phyloP scores from a whole-genome alignment of 2,329 filamentous ascomycete species.

The Fusarium sp. region DNA sequence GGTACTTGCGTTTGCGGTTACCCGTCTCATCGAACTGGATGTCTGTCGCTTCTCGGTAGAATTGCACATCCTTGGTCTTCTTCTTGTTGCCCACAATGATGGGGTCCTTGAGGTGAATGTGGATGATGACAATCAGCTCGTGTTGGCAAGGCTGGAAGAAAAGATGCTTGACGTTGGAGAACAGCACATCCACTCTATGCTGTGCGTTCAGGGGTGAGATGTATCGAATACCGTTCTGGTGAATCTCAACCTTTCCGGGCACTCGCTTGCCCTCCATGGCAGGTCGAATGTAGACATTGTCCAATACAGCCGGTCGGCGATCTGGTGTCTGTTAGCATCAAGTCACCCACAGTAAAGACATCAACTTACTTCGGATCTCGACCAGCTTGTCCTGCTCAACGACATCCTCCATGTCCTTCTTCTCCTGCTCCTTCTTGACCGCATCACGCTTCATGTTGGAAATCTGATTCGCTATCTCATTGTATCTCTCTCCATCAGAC shows the following conservation, averaged over 20 bases:
- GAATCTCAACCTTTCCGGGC: slow-evolving; percentile 94
- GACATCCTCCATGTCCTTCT: slow-evolving; percentile 99
- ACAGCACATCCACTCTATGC: slow-evolving; percentile 91
- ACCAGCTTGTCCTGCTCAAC: slow-evolving; percentile 98
- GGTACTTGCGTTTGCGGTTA: slow-evolving; percentile 96
- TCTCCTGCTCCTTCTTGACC: slow-evolving; percentile 93
- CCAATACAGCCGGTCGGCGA: slow-evolving; percentile 88
- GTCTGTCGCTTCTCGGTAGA: slow-evolving; percentile 96
- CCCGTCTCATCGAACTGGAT: slow-evolving; percentile 99
- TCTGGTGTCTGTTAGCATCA: slow-evolving; percentile 67
- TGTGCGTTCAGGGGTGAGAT: slow-evolving; percentile 83
- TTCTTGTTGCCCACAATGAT: slow-evolving; percentile 98
- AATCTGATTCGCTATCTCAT: slow-evolving; percentile 91
- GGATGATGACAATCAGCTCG: slow-evolving; percentile 97
- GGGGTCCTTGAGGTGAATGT: slow-evolving; percentile 96
- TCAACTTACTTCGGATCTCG: slow-evolving; percentile 84
- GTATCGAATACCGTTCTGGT: slow-evolving; percentile 98
- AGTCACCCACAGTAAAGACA: background rate
- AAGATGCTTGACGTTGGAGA: slow-evolving; percentile 97
- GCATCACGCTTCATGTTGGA: slow-evolving; percentile 96
- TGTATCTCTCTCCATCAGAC: slow-evolving; percentile 86
- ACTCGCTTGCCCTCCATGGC: slow-evolving; percentile 97
- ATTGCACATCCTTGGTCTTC: slow-evolving; percentile 99
- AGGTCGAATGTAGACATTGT: slow-evolving; percentile 95
- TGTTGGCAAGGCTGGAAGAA: slow-evolving; percentile 99